Evolutionary conservation across 352 stramenopile genomes (phyloP), one percentile per base, ranked within the genome.

Genomic region (Thalassiosira mediterranea): DNA sequence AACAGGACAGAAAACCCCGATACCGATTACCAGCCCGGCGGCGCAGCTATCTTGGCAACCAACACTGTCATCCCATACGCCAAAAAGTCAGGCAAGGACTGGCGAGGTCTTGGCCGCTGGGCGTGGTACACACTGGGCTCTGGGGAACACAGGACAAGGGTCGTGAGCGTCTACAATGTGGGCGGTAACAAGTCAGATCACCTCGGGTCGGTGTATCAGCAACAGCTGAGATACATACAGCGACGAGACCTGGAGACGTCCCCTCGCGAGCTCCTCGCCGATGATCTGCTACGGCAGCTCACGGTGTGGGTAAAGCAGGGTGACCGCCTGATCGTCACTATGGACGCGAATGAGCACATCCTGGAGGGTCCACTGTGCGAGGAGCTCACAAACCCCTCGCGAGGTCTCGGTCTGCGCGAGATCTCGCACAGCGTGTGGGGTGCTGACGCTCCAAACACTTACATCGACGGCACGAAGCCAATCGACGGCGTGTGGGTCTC

Each of bases 141-240:
- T 26, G n/a, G 15, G 4, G 57, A 13, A 1, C 57, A 66, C 26
- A 21, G 38, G 13, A 66, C 57, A 3, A 1, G 57, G 15, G 51
- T 66, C 11, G 34, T 66, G n/a, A 10, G 13, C 15, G 32, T 17
- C 15, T 66, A 66, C 57, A 29, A 25, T 21, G 4, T 37, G 25
- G 34, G 57, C 25, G 51, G 34, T 13, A 47, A 28, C 29, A 63
- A 63, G 19, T 28, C 53, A 25, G 34, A 7, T 13, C 7, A 13
- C 7, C 34, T 42, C 7, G 59, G 40, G 3, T 19, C 26, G 4
- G 52, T 78, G 0, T 72, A 68, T 40, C 59, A 72, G 32, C 69
- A 78, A 23, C 51, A 67, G 29, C 15, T 63, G 0, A 13, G 60
- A 8, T 71, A 78, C n/a, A 66, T 72, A 37, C 48, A 67, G 23